These are phyloP conservation scores for Colletotrichum sp. DNA, from an alignment of 2,329 filamentous ascomycete species.

Conservation along the genomic window DNA sequence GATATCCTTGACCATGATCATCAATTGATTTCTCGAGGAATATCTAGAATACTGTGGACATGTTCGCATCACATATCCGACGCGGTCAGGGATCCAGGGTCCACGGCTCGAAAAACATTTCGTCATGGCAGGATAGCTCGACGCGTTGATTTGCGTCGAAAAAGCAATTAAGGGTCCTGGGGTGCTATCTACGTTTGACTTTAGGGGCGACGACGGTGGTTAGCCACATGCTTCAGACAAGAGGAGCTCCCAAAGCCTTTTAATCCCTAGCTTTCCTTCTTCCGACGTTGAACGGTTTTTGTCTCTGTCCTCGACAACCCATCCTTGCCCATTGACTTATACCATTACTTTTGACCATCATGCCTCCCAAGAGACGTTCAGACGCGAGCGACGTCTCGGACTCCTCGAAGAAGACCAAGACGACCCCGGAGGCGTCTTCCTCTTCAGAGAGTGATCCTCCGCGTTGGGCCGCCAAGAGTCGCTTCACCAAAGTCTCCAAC, in stretches of 20 bases:
- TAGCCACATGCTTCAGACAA: background rate
- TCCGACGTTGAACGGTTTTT: too few species aligned
- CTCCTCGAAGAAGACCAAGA: background rate
- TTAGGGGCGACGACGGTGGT: background rate
- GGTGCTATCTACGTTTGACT: background rate
- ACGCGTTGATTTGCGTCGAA: background rate
- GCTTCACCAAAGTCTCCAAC: slow-evolving; percentile 36
- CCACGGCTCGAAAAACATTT: background rate
- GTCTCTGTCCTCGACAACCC: background rate
- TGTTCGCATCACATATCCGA: background rate
- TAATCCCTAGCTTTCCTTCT: background rate
- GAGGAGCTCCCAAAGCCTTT: background rate
- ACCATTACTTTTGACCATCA: background rate
- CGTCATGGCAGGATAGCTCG: background rate
- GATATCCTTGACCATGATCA: background rate
- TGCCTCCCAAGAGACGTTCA: slow-evolving; percentile 2
- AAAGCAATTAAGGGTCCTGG: background rate
- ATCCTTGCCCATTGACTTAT: background rate
- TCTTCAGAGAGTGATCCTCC: background rate
- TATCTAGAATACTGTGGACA: background rate
- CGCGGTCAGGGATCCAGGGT: background rate
- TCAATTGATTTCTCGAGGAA: background rate
- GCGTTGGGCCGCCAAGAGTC: slow-evolving; percentile 21
- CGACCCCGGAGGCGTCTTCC: background rate
- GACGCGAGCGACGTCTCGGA: background rate